Percentiles rank a stretch among this genome's conserved stretches.
Conservation (phyloP, 345 rosid genomes). For the Syzygium aqueum region DNA sequence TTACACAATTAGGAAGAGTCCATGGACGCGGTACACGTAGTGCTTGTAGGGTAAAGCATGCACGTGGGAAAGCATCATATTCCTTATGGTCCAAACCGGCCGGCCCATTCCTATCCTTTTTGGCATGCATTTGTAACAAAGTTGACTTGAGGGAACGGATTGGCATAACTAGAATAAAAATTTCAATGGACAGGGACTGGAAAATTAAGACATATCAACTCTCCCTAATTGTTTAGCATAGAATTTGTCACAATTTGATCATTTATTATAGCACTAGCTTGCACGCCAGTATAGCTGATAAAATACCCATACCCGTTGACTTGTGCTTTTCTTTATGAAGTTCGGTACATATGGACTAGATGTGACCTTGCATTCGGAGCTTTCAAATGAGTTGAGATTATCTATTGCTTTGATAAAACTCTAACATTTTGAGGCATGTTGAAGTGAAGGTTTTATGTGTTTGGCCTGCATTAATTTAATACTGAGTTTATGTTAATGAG, state of each 20-base stretch:
- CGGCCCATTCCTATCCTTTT: neutral
- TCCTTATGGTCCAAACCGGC: neutral
- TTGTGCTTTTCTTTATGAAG: neutral
- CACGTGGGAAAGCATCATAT: neutral
- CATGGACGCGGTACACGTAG: neutral
- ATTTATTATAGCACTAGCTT: neutral
- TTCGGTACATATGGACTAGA: neutral
- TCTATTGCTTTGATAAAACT: neutral
- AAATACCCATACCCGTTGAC: neutral
- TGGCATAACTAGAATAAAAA: neutral
- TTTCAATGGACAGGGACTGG: neutral
- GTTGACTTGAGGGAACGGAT: neutral
- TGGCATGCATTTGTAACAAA: neutral
- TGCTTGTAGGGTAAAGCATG: neutral
- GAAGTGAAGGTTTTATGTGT: neutral
- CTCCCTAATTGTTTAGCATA: neutral
- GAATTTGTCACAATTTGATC: neutral
- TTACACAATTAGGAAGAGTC: neutral
- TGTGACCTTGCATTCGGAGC: neutral
- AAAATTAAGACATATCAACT: neutral
- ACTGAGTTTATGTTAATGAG: neutral
- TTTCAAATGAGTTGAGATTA: neutral
- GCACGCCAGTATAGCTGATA: neutral
- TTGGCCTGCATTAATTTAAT: neutral
- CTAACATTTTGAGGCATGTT: neutral